Evolutionary conservation across 2,329 filamentous ascomycete genomes (phyloP).

Genomic region (Ophiostoma australiae): DNA sequence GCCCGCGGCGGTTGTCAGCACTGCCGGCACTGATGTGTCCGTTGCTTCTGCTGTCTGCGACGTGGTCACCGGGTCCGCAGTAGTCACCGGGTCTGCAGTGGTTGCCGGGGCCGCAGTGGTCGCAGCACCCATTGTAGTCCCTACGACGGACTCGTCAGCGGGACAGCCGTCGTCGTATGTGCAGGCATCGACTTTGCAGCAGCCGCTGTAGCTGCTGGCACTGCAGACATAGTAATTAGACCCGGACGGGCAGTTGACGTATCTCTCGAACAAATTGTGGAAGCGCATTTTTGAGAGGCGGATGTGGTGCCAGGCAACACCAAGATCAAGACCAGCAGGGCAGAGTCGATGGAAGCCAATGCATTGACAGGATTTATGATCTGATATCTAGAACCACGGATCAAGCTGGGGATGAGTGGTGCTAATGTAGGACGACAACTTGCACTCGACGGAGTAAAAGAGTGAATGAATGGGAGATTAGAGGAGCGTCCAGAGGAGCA

Average conservation of each 20-base stretch:
- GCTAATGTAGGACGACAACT: not conserved
- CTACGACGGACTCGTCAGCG: slow-evolving; percentile 1
- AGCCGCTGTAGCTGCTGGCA: slow-evolving; percentile 39
- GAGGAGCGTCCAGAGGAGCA: not conserved
- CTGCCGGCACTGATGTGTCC: not conserved
- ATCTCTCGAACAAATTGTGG: not conserved
- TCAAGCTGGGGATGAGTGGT: not conserved
- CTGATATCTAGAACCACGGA: not conserved
- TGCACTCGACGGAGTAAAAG: not conserved
- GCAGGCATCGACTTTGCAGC: slow-evolving; percentile 46
- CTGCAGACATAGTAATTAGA: slow-evolving; percentile 39
- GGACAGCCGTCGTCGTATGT: slow-evolving; percentile 33
- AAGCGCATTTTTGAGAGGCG: slow-evolving; percentile 20
- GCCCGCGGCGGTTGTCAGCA: not conserved
- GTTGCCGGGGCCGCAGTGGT: not conserved
- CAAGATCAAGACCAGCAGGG: not conserved
- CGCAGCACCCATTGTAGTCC: not conserved
- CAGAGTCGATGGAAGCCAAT: not conserved
- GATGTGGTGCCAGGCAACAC: too few species aligned
- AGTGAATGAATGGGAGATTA: not conserved
- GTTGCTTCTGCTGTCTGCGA: not conserved
- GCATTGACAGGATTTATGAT: not conserved
- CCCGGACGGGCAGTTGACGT: slow-evolving; percentile 32
- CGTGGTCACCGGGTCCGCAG: not conserved
- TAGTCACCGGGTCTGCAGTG: not conserved